phyloP scores from a whole-genome alignment of 2,329 filamentous ascomycete species.

The Amesomyces nigricolor region DNA sequence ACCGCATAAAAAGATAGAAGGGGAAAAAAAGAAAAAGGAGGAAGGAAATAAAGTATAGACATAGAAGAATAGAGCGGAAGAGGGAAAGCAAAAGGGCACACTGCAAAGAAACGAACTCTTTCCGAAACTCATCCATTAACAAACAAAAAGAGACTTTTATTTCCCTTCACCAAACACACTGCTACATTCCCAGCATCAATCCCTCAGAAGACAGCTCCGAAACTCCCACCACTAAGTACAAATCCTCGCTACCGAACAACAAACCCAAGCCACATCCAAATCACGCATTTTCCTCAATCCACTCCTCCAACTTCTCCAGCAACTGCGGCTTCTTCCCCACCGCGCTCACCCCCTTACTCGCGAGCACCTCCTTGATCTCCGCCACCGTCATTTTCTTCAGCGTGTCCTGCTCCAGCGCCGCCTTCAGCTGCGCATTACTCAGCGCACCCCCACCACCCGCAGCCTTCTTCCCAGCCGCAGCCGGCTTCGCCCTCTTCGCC shows the following conservation, averaged over 20 bases:
- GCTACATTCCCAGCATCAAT: not conserved
- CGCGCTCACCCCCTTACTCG: conserved; percentile 42
- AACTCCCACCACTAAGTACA: not conserved
- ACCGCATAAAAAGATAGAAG: too few relatives aligned
- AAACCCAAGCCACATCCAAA: not conserved
- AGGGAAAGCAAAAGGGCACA: too few relatives aligned
- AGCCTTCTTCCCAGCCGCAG: conserved; percentile 27
- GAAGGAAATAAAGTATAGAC: too few relatives aligned
- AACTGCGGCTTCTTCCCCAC: conserved; percentile 50
- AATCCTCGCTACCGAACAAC: too few relatives aligned
- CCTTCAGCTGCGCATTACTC: conserved; percentile 43
- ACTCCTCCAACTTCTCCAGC: conserved; percentile 51
- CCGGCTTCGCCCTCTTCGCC: conserved; percentile 41
- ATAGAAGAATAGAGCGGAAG: too few relatives aligned
- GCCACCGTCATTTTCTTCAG: conserved; percentile 51
- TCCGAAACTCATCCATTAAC: not conserved
- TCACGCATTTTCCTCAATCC: conserved; percentile 44
- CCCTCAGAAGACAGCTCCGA: not conserved
- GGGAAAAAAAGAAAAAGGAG: too few relatives aligned
- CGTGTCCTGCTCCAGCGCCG: conserved; percentile 40
- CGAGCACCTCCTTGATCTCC: conserved; percentile 46
- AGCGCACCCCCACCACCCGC: conserved; percentile 34
- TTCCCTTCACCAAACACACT: too few relatives aligned
- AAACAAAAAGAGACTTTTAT: too few relatives aligned
- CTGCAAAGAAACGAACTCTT: not conserved